Evolutionary conservation across 1,284 basidiomycete genomes (phyloP), one percentile per base, ranked within the genome.

Genomic region (Pascua sp.): DNA sequence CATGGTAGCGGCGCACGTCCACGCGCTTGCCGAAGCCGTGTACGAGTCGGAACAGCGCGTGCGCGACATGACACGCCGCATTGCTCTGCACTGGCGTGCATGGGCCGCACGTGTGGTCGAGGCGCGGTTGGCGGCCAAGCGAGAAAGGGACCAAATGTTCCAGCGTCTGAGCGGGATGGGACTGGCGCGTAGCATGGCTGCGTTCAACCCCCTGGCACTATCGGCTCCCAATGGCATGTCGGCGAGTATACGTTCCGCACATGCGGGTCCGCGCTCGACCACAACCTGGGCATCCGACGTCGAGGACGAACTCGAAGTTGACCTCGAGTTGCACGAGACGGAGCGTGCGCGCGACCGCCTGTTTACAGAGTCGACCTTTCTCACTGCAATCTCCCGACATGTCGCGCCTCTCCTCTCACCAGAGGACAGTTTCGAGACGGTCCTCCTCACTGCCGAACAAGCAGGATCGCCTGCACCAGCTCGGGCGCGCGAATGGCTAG

Each of bases 401-500:
- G 51, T 72, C 13, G 57, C 67, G 8, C 64, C 66, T 4, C 60
- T 69, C 11, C 46, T 69, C 5, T 1, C 13, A 46, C 10, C 45
- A 53, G 24, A 32, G n/a, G 51, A 56, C 18, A 32, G 40, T 5
- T 63, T 49, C 48, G 54, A 60, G 45, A 63, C 51, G 2, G 56
- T 63, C 7, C 45, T 63, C 0, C 56, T 63, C 10, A 56, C 56
- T 5, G 58, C 62, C 1, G 59, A 55, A 49, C 53, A 60, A 38
- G 42, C 55, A 11, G 69, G 62, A 17, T 59, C 61, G 9, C 60
- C 70, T 0, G 60, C 67, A 0, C 55, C 62, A 2, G 13, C 41
- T 3, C 50, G 61, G 4, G 70, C 70, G 0, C 49, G 63, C 15
- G 43, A 62, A 16, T 75, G 73, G 73, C 65, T 75, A 2, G 46